These are phyloP conservation scores for Iris pallida DNA, from an alignment of 116 monocot species.

Conservation along the genomic window DNA sequence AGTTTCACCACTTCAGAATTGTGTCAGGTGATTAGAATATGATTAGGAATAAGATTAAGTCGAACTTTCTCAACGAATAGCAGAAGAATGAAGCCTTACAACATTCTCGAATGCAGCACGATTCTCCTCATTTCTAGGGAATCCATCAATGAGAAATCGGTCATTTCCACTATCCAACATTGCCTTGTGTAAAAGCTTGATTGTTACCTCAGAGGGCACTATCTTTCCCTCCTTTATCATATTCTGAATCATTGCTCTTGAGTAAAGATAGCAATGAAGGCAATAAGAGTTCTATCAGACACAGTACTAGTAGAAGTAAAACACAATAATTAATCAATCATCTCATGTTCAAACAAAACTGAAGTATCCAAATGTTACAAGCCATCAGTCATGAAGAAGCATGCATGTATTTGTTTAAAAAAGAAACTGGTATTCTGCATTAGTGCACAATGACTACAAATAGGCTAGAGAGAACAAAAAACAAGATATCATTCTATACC, in stretches of 20 bases:
- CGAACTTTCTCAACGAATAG: background rate
- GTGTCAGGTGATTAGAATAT: background rate
- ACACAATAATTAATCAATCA: too few relatives aligned
- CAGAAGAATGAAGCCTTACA: slow-evolving; percentile 31
- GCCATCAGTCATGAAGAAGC: too few relatives aligned
- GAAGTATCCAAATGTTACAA: too few relatives aligned
- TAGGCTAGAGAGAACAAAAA: too few relatives aligned
- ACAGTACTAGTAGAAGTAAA: too few relatives aligned
- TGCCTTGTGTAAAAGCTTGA: slow-evolving; percentile 64
- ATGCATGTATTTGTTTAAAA: too few relatives aligned
- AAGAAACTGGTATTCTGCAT: too few relatives aligned
- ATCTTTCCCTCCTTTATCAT: slow-evolving; percentile 88
- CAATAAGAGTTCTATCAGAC: too few relatives aligned
- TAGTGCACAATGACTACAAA: too few relatives aligned
- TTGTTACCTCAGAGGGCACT: slow-evolving; percentile 64
- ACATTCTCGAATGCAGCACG: slow-evolving; percentile 76
- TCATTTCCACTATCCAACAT: slow-evolving; percentile 67
- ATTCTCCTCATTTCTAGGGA: slow-evolving; percentile 84
- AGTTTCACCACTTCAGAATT: background rate
- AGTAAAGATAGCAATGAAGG: background rate
- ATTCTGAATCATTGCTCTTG: slow-evolving; percentile 74
- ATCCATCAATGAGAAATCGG: slow-evolving; percentile 86
- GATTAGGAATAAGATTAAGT: background rate
- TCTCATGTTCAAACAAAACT: too few relatives aligned
- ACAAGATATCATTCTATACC: slow-evolving; percentile 28